Evolutionary conservation across 306 rosid genomes (phyloP).

Genomic region (Acacia crassicarpa): DNA sequence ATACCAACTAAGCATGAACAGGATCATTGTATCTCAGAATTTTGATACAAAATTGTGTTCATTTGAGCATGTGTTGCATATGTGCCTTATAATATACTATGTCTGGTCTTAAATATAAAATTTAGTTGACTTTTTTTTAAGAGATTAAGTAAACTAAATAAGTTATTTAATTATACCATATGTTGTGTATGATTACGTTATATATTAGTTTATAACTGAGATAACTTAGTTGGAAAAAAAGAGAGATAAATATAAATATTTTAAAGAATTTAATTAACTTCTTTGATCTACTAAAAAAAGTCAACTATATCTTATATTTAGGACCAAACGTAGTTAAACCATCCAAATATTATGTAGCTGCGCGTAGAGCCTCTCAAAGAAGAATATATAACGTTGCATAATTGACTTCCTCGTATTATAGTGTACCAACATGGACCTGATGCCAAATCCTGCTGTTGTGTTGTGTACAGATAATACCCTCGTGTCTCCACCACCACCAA

Average conservation of each 20-base stretch:
- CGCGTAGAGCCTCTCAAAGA: background rate
- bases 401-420: slow-evolving; percentile 9
- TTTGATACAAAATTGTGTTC: background rate
- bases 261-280: too few species aligned
- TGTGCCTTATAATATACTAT: background rate
- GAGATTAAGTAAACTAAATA: too few species aligned
- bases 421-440: slow-evolving; percentile 16
- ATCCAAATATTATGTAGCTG: background rate
- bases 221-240: too few species aligned
- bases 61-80: slow-evolving; percentile 19
- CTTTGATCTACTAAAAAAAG: too few species aligned
- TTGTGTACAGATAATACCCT: background rate
- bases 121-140: too few species aligned
- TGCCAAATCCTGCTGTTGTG: slow-evolving; percentile 25
- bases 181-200: too few species aligned
- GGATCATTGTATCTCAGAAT: background rate
- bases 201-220: too few species aligned
- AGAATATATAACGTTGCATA: slow-evolving; percentile 16
- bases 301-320: too few species aligned
- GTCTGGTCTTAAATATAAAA: too few species aligned
- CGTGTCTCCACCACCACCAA: background rate
- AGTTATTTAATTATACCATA: too few species aligned
- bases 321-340: too few species aligned
- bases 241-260: too few species aligned
- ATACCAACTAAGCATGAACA: background rate